Conservation (phyloP, 345 rosid species). For the Sisymbrium altissimum region DNA sequence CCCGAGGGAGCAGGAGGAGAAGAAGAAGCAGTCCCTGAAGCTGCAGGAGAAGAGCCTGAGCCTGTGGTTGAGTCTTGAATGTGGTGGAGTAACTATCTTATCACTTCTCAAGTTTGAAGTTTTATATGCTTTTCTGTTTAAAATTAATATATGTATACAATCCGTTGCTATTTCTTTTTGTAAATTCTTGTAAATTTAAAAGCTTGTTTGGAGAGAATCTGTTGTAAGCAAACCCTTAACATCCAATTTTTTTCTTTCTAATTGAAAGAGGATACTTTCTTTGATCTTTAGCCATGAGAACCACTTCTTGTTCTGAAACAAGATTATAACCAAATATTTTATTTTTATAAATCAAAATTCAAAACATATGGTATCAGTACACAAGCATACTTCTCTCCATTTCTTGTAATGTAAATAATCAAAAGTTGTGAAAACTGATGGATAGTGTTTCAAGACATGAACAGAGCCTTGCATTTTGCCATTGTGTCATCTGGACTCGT, state of each 20-base stretch:
- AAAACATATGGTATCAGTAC: neutral
- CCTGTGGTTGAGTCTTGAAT: conserved; percentile 28
- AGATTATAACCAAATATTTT: neutral
- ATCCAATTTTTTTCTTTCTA: neutral
- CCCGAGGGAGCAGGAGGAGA: conserved; percentile 20
- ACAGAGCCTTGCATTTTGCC: conserved; percentile 38
- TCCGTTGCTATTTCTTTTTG: neutral
- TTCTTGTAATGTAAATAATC: conserved; percentile 26
- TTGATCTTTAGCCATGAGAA: neutral
- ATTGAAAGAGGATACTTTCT: neutral
- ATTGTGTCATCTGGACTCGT: conserved; percentile 73
- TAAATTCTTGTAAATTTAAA: conserved; percentile 23
- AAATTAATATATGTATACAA: conserved; percentile 8
- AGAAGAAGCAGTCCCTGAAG: conserved; percentile 18
- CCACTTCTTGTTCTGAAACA: neutral
- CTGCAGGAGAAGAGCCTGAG: conserved; percentile 27
- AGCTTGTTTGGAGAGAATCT: conserved; percentile 18
- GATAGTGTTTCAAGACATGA: conserved; percentile 31
- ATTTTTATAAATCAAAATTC: conserved; percentile 25
- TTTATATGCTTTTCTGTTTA: conserved; percentile 18
- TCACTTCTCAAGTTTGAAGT: conserved; percentile 15
- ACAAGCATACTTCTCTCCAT: neutral
- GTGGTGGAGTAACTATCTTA: neutral
- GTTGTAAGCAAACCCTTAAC: conserved; percentile 18
- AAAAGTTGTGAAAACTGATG: conserved; percentile 16